phyloP scores from a whole-genome alignment of 1,139 yeast genomes.

The Yamadazyma mexicana region DNA sequence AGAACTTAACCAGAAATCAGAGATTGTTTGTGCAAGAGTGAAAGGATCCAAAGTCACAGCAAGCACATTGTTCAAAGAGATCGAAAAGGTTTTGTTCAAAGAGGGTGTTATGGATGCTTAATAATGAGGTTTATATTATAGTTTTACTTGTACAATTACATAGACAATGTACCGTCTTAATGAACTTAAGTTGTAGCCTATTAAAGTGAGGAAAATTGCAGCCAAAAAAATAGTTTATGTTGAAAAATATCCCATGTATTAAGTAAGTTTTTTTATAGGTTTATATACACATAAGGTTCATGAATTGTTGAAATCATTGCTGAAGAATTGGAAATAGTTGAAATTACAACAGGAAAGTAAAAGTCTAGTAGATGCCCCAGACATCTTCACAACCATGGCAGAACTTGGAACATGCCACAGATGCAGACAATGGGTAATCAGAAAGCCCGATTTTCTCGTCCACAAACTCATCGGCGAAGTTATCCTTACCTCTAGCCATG shows the following conservation, averaged over 20 bases:
- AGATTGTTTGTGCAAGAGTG: slow-evolving; percentile 45
- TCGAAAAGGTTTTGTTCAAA: slow-evolving; percentile 46
- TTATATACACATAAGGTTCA: slow-evolving; percentile 3
- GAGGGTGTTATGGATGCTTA: slow-evolving; percentile 44
- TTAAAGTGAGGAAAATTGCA: too few species aligned
- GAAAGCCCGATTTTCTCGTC: slow-evolving; percentile 97
- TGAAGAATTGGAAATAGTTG: too few species aligned
- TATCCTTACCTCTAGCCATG: slow-evolving; percentile 98
- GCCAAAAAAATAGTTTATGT: too few species aligned
- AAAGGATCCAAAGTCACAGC: slow-evolving; percentile 46
- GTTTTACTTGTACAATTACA: neutral
- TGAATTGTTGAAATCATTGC: neutral
- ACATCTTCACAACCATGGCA: slow-evolving; percentile 99
- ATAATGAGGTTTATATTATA: neutral
- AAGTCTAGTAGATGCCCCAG: slow-evolving; percentile 65
- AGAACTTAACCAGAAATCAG: slow-evolving; percentile 44
- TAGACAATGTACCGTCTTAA: neutral
- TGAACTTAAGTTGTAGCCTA: neutral
- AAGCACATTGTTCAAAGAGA: slow-evolving; percentile 46
- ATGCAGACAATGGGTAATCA: slow-evolving; percentile 92
- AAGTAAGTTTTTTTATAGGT: neutral
- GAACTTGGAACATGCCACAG: slow-evolving; percentile 97
- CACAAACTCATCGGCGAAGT: slow-evolving; percentile 93
- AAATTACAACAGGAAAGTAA: too few species aligned
- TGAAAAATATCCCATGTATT: too few species aligned